A percentile compares a stretch with the other conserved stretches of the same genome.
phyloP scores from a whole-genome alignment of 176 grass and related monocot species.

The Cenchrus purpureus region DNA sequence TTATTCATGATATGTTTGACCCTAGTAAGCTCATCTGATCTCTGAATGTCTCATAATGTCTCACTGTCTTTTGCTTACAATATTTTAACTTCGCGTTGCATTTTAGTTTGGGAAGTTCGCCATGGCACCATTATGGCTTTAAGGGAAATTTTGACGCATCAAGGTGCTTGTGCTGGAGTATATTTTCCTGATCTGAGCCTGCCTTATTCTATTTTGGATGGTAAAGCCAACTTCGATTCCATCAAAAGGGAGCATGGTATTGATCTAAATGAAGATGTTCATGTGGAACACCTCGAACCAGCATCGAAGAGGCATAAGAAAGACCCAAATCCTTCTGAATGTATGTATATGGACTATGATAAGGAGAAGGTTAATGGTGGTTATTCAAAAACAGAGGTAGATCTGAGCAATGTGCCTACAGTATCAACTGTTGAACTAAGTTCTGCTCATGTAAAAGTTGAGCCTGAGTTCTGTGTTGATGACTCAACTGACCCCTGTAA shows the following conservation, averaged over 20 bases:
- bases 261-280: constrained; percentile 79
- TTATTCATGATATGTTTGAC: constrained; percentile 99
- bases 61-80: constrained; percentile 33
- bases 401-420: constrained; percentile 34
- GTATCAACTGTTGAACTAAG: constrained; percentile 46
- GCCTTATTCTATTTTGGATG: constrained; percentile 62
- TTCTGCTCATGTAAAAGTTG: constrained; percentile 59
- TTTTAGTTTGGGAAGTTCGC: constrained; percentile 95
- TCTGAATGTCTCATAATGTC: constrained; percentile 14
- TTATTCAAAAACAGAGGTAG: constrained; percentile 48
- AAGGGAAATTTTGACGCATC: constrained; percentile 98
- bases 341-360: constrained; percentile 32
- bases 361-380: constrained; percentile 50
- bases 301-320: constrained; percentile 74
- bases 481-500: constrained; percentile 39
- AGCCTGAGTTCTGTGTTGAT: constrained; percentile 53
- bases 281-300: constrained; percentile 54
- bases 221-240: constrained; percentile 54
- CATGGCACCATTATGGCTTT: constrained; percentile 97
- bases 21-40: constrained; percentile 59
- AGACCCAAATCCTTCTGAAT: constrained; percentile 40
- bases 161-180: constrained; percentile 94
- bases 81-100: constrained; percentile 38
- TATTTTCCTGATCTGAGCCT: constrained; percentile 74
- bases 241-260: constrained; percentile 63